Base-by-base conservation (phyloP, 495 filamentous ascomycete genomes). In the Hypoxylon intermedium region DNA sequence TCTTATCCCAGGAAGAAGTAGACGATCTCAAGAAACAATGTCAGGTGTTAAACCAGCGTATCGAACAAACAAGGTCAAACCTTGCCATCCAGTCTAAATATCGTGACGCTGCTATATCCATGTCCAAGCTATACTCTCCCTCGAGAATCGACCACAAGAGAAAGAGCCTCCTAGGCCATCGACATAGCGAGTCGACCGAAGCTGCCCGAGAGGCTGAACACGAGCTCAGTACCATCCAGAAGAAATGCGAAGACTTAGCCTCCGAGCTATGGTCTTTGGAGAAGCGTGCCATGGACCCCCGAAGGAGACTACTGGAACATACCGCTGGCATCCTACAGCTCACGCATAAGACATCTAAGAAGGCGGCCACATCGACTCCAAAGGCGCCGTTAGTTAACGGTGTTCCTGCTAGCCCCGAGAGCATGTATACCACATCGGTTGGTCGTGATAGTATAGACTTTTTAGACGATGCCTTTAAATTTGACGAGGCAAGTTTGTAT, bases 31-130 rank as follows among this genome's bases (percentile, higher is more conserved):
- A 98, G 78, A 95, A 90, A 70, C 90, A 96, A 74, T 79, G 86
- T 43, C 78, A 83, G 34, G 74, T 84, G 9, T 74, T 98, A 21
- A 79, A 81, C 21, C 83, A 81, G 62, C 87, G 90, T n/a, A 87
- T 94, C 65, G 90, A 92, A 51, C 85, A 87, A 40, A 85, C 90
- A 9, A 85, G 86, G 67, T 82, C 89, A 30, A 96, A 90, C 73
- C 80, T 98, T 31, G 85, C 87, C n/a, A 85, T 97, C 41, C 94
- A 98, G 68, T 90, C 85, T 18, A 98, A 97, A 74, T 87, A 97
- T 54, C 87, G 91, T 56, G 93, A 97, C 81, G 95, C 94, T 0
- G 93, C 95, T 9, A 81, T 87, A 55, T 94, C 90, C 12, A 86
- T 98, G 69, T 86, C 85, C 38, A 81, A 89, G 61, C 76, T 98